Base-by-base conservation (phyloP, 148 eudicot species). In the Diospyros kaki region DNA sequence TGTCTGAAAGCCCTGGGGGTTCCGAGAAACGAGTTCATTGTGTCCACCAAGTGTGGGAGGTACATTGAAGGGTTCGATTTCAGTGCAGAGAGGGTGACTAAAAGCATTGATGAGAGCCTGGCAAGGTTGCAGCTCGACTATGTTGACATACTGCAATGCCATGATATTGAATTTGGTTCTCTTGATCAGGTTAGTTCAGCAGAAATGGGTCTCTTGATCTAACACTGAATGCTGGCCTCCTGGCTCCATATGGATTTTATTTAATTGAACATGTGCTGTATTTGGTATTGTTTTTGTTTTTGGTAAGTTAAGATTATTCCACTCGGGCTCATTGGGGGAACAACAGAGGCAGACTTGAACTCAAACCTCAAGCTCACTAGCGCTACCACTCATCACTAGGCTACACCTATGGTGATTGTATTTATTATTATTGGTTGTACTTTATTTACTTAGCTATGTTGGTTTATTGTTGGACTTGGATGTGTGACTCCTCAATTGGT, bases 111-210 rank as follows among this genome's bases (percentile, higher is more conserved):
- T 68, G 99, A 96, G 85, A 96, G 99, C 87, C 80, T 96, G 75
- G 94, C 80, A 39, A 89, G 99, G 79, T 84, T 96, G 87, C 99
- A 96, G 82, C 94, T 96, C 69, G 97, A 93, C 69, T 96, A 93
- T 86, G 98, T 96, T 41, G 99, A 93, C 83, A 88, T 96, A 70
- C 69, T 96, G 58, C 99, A 93, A 39, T 96, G 99, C 81, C 99
- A 96, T 83, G 99, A 96, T 84, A 96, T 96, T 28, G 99, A 93
- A 81, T 93, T 96, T 67, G 94, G 88, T 53, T 89, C 96, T 62
- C 94, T 96, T 76, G 99, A 93, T 86, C 99, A 96, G 98, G 99
- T 95, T 28, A 28, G 28, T 28, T 28, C 28, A 28, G 28, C 28
- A 28, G 28, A 28, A 0, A 28, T 28, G 28, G 28, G 28, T 28